Evolutionary conservation across 495 filamentous ascomycete genomes (phyloP).

Genomic region (Neurospora discreta): DNA sequence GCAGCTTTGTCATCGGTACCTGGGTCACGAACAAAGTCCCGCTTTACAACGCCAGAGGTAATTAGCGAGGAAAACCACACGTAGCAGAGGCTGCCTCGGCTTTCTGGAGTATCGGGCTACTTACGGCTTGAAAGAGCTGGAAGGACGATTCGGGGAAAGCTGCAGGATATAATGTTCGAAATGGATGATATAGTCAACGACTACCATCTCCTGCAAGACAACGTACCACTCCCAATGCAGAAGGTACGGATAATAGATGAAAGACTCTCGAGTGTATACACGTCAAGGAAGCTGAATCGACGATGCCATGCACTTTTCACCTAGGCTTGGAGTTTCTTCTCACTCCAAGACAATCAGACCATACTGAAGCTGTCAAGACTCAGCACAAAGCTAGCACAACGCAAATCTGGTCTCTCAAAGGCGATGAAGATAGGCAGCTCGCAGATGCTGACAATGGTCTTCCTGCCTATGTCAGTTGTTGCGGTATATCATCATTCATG

Average conservation of each 20-base stretch:
- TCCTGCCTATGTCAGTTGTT: constrained; percentile 5
- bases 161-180: neutral
- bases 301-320: neutral
- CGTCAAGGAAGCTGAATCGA: neutral
- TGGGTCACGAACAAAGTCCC: neutral
- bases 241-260: neutral
- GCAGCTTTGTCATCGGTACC: neutral
- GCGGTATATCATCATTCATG: neutral
- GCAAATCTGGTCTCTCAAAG: neutral
- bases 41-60: neutral
- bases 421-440: constrained; percentile 13
- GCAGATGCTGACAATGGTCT: constrained; percentile 21
- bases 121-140: neutral
- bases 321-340: neutral
- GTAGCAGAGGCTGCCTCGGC: neutral
- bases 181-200: neutral
- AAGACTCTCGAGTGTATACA: neutral
- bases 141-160: neutral
- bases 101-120: neutral
- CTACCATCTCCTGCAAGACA: neutral
- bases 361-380: neutral
- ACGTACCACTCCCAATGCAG: neutral
- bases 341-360: neutral
- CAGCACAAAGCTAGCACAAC: neutral
- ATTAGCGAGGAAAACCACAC: neutral